phyloP scores from a whole-genome alignment of 306 rosid species.

The Malus sylvestris region DNA sequence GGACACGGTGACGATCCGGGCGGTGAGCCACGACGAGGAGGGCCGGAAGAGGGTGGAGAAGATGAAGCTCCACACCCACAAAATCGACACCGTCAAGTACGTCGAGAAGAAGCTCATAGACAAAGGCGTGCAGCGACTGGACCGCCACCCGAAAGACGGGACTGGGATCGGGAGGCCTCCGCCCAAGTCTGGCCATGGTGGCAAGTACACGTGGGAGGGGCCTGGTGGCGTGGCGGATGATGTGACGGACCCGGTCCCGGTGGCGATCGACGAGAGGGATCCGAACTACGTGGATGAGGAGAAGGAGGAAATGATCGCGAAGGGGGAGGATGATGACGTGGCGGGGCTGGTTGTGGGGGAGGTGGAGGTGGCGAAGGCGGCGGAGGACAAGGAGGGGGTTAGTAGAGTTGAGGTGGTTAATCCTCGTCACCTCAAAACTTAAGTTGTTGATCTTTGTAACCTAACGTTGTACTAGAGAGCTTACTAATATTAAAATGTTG shows the following conservation, averaged over 20 bases:
- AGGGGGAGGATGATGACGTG: slow-evolving; percentile 17
- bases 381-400: slow-evolving; percentile 32
- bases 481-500: neutral
- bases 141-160: slow-evolving; percentile 64
- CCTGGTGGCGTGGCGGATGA: slow-evolving; percentile 35
- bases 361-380: slow-evolving; percentile 54
- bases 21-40: slow-evolving; percentile 57
- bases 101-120: slow-evolving; percentile 61
- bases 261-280: slow-evolving; percentile 66
- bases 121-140: slow-evolving; percentile 57
- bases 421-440: slow-evolving; percentile 26
- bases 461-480: neutral
- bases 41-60: slow-evolving; percentile 60
- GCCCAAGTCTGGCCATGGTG: slow-evolving; percentile 67
- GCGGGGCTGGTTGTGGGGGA: slow-evolving; percentile 44
- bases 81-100: slow-evolving; percentile 50
- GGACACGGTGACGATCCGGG: slow-evolving; percentile 47
- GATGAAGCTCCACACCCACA: slow-evolving; percentile 37
- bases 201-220: slow-evolving; percentile 91
- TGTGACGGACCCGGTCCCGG: slow-evolving; percentile 39
- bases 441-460: neutral
- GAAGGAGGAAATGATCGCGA: slow-evolving; percentile 25
- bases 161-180: slow-evolving; percentile 39
- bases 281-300: slow-evolving; percentile 74
- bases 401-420: slow-evolving; percentile 68